Base-by-base conservation (phyloP, 106 monocot genomes). In the Allium cepa region DNA sequence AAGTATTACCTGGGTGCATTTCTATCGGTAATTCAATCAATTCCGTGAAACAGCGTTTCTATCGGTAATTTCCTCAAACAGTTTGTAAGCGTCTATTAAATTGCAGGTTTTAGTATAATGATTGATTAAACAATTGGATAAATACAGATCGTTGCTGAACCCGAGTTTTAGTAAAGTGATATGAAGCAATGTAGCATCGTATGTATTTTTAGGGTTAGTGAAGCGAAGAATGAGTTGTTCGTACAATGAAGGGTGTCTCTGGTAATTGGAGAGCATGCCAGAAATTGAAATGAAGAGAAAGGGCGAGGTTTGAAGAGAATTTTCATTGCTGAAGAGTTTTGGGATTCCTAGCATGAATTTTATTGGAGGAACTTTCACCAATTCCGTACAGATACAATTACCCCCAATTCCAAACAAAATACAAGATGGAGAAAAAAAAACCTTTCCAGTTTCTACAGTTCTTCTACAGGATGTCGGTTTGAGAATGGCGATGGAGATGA, bases 31-130 rank as follows among this genome's bases (percentile, higher is more conserved):
- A n/a, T n/a, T 85, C 69, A 94, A 56, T 67, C 82, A 90, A 57
- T 87, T 90, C 84, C 87, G 90, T 2, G 94, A 94, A 17, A 90
- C 82, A 13, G 66, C 59, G 69, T 94, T 94, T 74, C 59, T 80
- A 3, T 85, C 69, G 11, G 69, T 68, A 69, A 94, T 83, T 80
- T 69, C 69, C 57, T 87, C 90, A 27, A 94, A 94, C 60, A 90
- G n/a, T 13, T 80, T 52, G n/a, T 46, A 80, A 11, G 94, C 94
- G 12, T 11, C 18, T 0, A 8, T 62, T 26, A 94, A 50, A n/a
- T 67, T 13, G 6, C 63, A n/a, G n/a, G n/a, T n/a, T n/a, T n/a
- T n/a, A n/a, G n/a, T n/a, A n/a, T n/a, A n/a, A n/a, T n/a, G n/a
- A 53, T 70, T 83, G 71, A 94, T 71, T 46, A 94, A 50, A 56